Evolutionary conservation across 768 basidiomycete species (phyloP), one percentile per base, ranked within the genome.

Genomic region (Pisolithus tinctorius): DNA sequence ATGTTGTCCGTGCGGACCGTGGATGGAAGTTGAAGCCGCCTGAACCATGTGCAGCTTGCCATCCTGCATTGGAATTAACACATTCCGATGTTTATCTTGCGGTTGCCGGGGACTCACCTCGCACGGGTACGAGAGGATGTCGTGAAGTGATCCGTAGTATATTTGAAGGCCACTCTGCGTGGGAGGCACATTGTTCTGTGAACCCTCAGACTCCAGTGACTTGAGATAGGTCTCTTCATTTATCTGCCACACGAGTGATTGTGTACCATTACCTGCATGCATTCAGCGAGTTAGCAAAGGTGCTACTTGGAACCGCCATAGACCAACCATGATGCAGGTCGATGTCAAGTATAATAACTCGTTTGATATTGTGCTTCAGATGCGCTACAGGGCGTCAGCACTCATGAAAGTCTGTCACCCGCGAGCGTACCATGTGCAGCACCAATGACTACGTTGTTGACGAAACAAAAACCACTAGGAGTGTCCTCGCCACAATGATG

Each of bases 91-190:
- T 17, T 7, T 4, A 25, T 20, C 13, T 40, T 20, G 9, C n/a
- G 20, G 23, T 50, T n/a, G 30, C 20, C 2, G 27, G 34, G 14
- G 1, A 53, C 68, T 29, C 56, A 88, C 90, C 74, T 96, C 93
- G 70, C 93, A 96, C 1, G 93, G 93, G 62, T 83, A 96, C 11
- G 93, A 88, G 13, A 93, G 74, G 41, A 97, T 80, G 58, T 98
- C 95, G 62, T 99, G 95, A n/a, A 94, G 72, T 9, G 90, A 93
- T 1, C 90, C 91, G 53, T 97, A 99, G 65, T 83, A 96, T 31
- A 93, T 68, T 55, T 80, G 77, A 0, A 84, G 75, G 1, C 81
- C 79, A 2, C 67, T 65, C 45, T 74, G 75, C 1, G 55, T 13
- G 1, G 55, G 57, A 1, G 61, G 54, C 0, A 63, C 60, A 55